phyloP scores from a whole-genome alignment of 768 basidiomycete species.

The Tylopilus subfusipes region DNA sequence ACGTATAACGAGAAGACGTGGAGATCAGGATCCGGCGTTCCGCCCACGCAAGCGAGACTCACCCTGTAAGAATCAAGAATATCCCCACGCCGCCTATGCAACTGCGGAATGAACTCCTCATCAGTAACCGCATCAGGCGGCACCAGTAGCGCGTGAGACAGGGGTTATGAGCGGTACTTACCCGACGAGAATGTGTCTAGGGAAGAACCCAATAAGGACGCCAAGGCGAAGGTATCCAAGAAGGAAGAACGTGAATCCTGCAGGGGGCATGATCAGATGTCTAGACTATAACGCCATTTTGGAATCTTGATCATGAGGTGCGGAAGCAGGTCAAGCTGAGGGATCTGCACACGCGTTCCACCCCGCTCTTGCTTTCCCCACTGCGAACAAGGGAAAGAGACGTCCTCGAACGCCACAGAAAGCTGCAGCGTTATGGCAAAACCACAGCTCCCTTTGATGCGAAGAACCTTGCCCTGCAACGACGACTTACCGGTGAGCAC shows the following conservation, averaged over 20 bases:
- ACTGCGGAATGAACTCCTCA: conserved; percentile 27
- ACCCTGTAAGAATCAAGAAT: conserved; percentile 90
- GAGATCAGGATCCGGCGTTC: conserved; percentile 1
- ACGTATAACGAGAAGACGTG: not conserved
- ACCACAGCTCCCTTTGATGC: not conserved
- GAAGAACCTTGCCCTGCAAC: not conserved
- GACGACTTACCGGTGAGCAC: conserved; percentile 69
- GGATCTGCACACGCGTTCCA: not conserved
- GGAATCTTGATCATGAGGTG: conserved; percentile 8
- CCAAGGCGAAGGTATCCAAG: conserved; percentile 83
- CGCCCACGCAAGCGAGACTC: conserved; percentile 14
- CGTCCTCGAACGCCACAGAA: not conserved
- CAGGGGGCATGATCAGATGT: conserved; percentile 6
- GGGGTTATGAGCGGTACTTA: conserved; percentile 34
- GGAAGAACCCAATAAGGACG: conserved; percentile 89
- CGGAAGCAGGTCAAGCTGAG: not conserved
- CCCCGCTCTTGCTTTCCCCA: not conserved
- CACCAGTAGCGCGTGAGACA: not conserved
- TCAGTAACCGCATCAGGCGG: not conserved
- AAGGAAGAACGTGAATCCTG: conserved; percentile 70
- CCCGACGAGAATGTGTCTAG: conserved; percentile 95
- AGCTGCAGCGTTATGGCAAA: not conserved
- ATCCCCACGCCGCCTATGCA: conserved; percentile 96
- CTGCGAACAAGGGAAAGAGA: not conserved
- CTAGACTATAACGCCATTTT: not conserved